Percentiles rank a stretch among this genome's conserved stretches.
Conservation (phyloP, 306 rosid species). For the Ochetophila trinervis region DNA sequence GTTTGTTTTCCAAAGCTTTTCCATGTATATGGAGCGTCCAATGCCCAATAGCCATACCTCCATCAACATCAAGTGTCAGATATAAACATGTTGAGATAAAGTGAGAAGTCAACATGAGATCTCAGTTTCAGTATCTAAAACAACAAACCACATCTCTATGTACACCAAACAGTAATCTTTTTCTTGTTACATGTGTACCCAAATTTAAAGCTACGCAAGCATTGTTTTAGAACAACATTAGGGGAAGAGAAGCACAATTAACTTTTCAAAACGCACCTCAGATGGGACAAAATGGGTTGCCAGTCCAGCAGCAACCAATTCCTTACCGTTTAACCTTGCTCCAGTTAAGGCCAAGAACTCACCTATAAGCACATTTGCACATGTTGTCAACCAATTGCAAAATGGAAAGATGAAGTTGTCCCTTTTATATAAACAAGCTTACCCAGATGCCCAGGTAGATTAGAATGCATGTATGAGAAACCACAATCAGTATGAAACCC, state of each 20-base stretch:
- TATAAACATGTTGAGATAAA: too few relatives aligned
- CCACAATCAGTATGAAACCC: slow-evolving; percentile 96
- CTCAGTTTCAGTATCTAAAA: not conserved
- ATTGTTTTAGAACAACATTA: not conserved
- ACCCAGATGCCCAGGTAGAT: slow-evolving; percentile 83
- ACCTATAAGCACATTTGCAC: slow-evolving; percentile 44
- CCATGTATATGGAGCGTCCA: too few relatives aligned
- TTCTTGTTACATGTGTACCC: not conserved
- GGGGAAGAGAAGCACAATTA: not conserved
- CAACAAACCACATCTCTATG: not conserved
- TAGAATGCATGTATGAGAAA: slow-evolving; percentile 78
- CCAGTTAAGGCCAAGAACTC: slow-evolving; percentile 88
- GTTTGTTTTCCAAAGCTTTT: too few relatives aligned
- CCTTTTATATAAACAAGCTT: slow-evolving; percentile 17
- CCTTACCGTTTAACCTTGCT: slow-evolving; percentile 72
- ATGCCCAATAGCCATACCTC: too few relatives aligned
- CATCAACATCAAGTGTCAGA: too few relatives aligned
- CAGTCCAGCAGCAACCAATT: slow-evolving; percentile 69
- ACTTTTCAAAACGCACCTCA: slow-evolving; percentile 49
- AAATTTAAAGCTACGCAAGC: not conserved
- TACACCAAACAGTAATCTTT: not conserved
- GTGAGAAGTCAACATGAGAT: too few relatives aligned
- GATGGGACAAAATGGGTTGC: slow-evolving; percentile 89
- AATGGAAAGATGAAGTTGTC: not conserved
- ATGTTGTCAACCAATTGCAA: slow-evolving; percentile 9